phyloP scores from a whole-genome alignment of 2,329 filamentous ascomycete species.

The Hypoxylon sp. region DNA sequence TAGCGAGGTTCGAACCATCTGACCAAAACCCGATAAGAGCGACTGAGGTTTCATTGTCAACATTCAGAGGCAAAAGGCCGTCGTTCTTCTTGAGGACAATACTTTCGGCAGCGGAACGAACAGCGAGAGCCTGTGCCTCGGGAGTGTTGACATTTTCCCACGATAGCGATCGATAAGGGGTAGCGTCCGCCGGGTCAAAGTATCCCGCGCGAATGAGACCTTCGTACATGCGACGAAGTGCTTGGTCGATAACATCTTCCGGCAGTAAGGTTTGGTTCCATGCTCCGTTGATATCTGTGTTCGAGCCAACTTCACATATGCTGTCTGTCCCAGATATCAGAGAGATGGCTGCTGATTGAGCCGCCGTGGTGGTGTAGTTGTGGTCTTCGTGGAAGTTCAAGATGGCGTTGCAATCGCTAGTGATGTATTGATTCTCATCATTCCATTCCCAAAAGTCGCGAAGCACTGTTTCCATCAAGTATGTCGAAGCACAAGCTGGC shows the following conservation, averaged over 20 bases:
- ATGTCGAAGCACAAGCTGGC: slow-evolving; percentile 69
- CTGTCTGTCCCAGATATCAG: slow-evolving; percentile 50
- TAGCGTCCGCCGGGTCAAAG: slow-evolving; percentile 42
- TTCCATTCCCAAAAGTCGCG: slow-evolving; percentile 73
- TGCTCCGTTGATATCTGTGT: slow-evolving; percentile 43
- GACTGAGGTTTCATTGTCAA: slow-evolving; percentile 32
- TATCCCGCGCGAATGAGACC: slow-evolving; percentile 48
- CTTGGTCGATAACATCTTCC: slow-evolving; percentile 43
- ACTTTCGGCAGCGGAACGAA: slow-evolving; percentile 40
- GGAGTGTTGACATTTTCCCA: slow-evolving; percentile 43
- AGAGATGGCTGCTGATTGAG: slow-evolving; percentile 48
- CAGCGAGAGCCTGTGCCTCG: slow-evolving; percentile 37
- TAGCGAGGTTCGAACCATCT: slow-evolving; percentile 20
- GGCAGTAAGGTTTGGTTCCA: slow-evolving; percentile 44
- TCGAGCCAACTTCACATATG: slow-evolving; percentile 43
- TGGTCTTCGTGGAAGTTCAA: slow-evolving; percentile 62
- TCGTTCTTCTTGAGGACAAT: slow-evolving; percentile 45
- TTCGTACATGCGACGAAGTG: slow-evolving; percentile 46
- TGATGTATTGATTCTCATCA: slow-evolving; percentile 67
- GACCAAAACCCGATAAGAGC: slow-evolving; percentile 43
- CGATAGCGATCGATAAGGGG: slow-evolving; percentile 36
- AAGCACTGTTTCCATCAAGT: slow-evolving; percentile 69
- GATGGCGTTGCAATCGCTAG: slow-evolving; percentile 71
- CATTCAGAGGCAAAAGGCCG: slow-evolving; percentile 36
- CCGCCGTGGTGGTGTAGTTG: slow-evolving; percentile 49